A percentile compares a stretch with the other conserved stretches of the same genome.
These are phyloP conservation scores for Tricharina praecox DNA, from an alignment of 495 filamentous ascomycete species.

Conservation along the genomic window DNA sequence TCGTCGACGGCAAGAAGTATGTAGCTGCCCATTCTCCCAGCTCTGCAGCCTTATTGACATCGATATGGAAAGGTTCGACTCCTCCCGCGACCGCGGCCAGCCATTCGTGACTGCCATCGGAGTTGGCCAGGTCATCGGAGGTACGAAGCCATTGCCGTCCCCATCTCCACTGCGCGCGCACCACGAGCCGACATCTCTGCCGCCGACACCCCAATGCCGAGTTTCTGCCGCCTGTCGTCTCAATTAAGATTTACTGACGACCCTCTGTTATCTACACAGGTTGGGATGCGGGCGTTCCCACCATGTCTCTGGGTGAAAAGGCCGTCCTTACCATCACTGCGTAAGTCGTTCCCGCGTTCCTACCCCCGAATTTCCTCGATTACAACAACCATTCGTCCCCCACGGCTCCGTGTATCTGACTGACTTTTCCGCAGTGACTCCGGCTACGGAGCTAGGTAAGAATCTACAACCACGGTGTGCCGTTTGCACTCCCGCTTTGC, in stretches of 20 bases:
- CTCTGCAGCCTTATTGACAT: neutral
- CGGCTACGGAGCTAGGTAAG: slow-evolving; percentile 44
- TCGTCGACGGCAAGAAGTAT: neutral
- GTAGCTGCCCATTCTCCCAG: neutral
- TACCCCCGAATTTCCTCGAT: slow-evolving; percentile 8
- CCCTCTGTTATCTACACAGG: too few species aligned
- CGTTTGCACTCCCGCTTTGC: slow-evolving; percentile 5
- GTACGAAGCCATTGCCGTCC: too few species aligned
- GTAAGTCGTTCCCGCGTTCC: slow-evolving; percentile 31
- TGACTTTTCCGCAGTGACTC: slow-evolving; percentile 36
- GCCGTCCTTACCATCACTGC: slow-evolving; percentile 40
- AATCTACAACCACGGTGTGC: slow-evolving; percentile 11
- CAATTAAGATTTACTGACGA: too few species aligned
- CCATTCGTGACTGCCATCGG: slow-evolving; percentile 45
- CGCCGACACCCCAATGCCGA: too few species aligned
- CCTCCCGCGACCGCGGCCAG: slow-evolving; percentile 36
- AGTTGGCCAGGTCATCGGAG: slow-evolving; percentile 44
- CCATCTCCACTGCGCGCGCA: too few species aligned
- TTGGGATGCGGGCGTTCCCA: slow-evolving; percentile 50
- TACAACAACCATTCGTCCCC: slow-evolving; percentile 6
- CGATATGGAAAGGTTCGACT: slow-evolving; percentile 40
- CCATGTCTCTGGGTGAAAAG: slow-evolving; percentile 50
- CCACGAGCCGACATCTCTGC: too few species aligned
- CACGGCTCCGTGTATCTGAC: slow-evolving; percentile 8
- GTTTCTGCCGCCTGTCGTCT: too few species aligned